Evolutionary conservation across 495 filamentous ascomycete genomes (phyloP).

Genomic region (Lophium mytilinum): DNA sequence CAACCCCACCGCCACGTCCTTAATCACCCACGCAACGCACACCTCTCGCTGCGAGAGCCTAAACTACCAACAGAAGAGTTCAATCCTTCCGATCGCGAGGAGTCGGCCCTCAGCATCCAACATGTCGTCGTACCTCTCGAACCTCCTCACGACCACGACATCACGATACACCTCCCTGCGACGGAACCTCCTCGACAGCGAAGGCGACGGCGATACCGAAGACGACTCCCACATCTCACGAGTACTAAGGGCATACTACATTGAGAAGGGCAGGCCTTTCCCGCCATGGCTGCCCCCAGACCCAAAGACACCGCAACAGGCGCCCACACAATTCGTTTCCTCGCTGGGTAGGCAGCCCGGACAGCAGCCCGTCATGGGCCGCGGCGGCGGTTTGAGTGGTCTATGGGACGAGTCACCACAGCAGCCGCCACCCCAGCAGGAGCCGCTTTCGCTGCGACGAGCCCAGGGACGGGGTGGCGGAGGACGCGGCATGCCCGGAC

Average conservation of each 20-base stretch:
- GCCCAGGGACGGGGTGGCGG: conserved; percentile 23
- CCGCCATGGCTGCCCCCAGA: conserved; percentile 86
- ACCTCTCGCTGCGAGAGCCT: no score
- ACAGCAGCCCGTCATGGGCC: conserved; percentile 25
- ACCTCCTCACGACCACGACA: conserved; percentile 69
- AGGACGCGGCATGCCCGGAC: conserved; percentile 24
- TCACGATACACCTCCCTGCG: conserved; percentile 74
- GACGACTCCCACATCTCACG: conserved; percentile 92
- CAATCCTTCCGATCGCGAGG: no score
- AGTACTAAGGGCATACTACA: conserved; percentile 91
- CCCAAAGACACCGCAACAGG: conserved; percentile 58
- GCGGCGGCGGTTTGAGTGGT: conserved; percentile 55
- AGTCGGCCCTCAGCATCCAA: conserved; percentile 16
- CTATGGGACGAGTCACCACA: conserved; percentile 65
- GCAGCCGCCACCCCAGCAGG: conserved; percentile 38
- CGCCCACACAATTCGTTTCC: conserved; percentile 36
- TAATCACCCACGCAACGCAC: no score
- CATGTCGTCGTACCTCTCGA: conserved; percentile 75
- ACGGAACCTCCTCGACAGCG: conserved; percentile 64
- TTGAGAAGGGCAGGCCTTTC: conserved; percentile 73
- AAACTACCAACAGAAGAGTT: no score
- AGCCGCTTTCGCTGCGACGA: conserved; percentile 49
- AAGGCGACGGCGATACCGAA: conserved; percentile 85
- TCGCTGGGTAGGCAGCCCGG: conserved; percentile 34
- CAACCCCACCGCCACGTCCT: no score